A percentile compares a stretch with the other conserved stretches of the same genome.
Evolutionary conservation across 805 yeast species (phyloP).

Genomic region (Pichia gijzeniarum): DNA sequence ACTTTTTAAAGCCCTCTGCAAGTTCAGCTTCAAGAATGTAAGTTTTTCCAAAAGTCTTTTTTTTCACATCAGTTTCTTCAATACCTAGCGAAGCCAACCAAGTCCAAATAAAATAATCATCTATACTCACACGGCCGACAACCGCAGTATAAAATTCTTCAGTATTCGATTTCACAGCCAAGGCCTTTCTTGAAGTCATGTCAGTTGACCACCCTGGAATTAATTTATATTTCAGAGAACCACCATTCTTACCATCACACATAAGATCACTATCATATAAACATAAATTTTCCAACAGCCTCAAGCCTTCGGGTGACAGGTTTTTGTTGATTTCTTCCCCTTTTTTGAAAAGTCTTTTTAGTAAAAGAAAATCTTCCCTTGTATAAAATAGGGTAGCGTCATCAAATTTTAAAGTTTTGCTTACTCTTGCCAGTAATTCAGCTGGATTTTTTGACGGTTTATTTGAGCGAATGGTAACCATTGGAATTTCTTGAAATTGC

Average conservation of each 20-base stretch:
- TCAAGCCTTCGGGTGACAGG: constrained; percentile 66
- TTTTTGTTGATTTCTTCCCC: constrained; percentile 50
- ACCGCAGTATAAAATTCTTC: constrained; percentile 35
- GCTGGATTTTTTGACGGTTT: constrained; percentile 41
- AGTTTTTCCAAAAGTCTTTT: constrained; percentile 72
- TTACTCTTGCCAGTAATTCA: constrained; percentile 55
- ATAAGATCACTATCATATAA: constrained; percentile 30
- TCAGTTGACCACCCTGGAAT: constrained; percentile 33
- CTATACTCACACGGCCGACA: constrained; percentile 63
- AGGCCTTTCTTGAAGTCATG: constrained; percentile 18
- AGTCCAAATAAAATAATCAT: constrained; percentile 87
- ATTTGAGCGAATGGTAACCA: constrained; percentile 33
- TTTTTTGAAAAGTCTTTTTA: constrained; percentile 65
- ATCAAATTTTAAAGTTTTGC: constrained; percentile 58
- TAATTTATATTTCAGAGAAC: constrained; percentile 22
- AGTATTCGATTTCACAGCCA: constrained; percentile 17
- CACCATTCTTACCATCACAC: constrained; percentile 32
- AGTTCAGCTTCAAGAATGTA: constrained; percentile 76
- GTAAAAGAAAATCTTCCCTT: constrained; percentile 68
- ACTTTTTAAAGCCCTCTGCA: constrained; percentile 66
- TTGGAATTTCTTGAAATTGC: constrained; percentile 31
- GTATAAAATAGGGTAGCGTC: constrained; percentile 64
- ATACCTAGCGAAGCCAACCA: constrained; percentile 76
- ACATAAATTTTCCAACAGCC: constrained; percentile 41
- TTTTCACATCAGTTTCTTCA: constrained; percentile 62